These are phyloP conservation scores for Stenogyne calaminthoides DNA, from an alignment of 305 asterid genomes.

Conservation along the genomic window DNA sequence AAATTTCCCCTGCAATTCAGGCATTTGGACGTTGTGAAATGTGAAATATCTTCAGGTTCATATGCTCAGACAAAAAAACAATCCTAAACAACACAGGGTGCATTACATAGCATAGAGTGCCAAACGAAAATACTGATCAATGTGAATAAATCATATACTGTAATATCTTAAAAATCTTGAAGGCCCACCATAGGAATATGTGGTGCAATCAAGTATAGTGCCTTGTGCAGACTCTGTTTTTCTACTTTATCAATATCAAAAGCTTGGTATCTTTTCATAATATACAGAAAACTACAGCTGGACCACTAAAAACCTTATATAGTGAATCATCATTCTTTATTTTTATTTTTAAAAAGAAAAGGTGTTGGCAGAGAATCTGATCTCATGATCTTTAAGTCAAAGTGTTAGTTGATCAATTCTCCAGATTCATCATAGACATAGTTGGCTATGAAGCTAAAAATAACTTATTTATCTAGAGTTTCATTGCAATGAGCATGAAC, in stretches of 20 bases:
- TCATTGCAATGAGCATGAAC: not conserved
- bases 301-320: conserved; percentile 32
- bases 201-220: conserved; percentile 15
- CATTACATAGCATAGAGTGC: conserved; percentile 3
- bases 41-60: not conserved
- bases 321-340: conserved; percentile 9
- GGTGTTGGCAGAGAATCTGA: no score
- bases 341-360: no score
- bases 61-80: not conserved
- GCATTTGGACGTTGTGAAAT: not conserved
- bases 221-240: not conserved
- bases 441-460: not conserved
- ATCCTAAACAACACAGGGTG: not conserved
- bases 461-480: not conserved
- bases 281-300: conserved; percentile 33
- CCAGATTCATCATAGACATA: not conserved
- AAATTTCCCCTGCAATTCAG: not conserved
- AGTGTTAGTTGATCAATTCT: not conserved
- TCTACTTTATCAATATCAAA: conserved; percentile 15
- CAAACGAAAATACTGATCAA: conserved; percentile 12
- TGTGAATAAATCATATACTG: conserved; percentile 19
- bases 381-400: not conserved
- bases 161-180: conserved; percentile 12
- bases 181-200: conserved; percentile 31
- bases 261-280: not conserved